These are phyloP conservation scores for Aureobasidium mangrovei DNA, from an alignment of 2,329 filamentous ascomycete species.

Conservation along the genomic window DNA sequence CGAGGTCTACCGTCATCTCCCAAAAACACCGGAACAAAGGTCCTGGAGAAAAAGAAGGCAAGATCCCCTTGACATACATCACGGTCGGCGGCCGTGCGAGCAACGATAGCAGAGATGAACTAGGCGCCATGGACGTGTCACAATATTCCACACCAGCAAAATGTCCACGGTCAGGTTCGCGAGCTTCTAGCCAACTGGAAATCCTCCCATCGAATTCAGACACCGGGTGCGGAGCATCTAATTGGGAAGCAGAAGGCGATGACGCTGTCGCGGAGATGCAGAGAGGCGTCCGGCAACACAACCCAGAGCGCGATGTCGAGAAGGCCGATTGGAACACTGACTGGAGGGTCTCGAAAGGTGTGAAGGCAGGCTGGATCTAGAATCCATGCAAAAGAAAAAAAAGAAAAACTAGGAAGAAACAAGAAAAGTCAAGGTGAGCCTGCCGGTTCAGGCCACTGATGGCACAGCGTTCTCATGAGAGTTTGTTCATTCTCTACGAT, in stretches of 20 bases:
- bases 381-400: not conserved
- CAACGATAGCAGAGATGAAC: not conserved
- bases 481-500: too few species aligned
- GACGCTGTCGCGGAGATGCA: not conserved
- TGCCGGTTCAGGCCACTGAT: too few species aligned
- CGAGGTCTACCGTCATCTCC: not conserved
- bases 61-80: not conserved
- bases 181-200: not conserved
- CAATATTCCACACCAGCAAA: not conserved
- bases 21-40: not conserved
- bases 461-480: too few species aligned
- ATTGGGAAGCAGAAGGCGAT: not conserved
- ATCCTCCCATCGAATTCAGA: not conserved
- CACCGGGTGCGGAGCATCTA: not conserved
- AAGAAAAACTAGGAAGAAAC: not conserved
- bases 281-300: not conserved
- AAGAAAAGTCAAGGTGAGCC: too few species aligned
- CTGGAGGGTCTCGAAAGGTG: conserved; percentile 5
- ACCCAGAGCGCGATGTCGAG: not conserved
- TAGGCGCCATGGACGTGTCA: not conserved
- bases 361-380: conserved; percentile 8
- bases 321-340: not conserved
- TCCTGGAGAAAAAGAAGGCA: not conserved
- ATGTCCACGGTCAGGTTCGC: not conserved
- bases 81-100: not conserved